Evolutionary conservation across 108 stramenopile species (phyloP).

Genomic region (Skeletonema marinoi): DNA sequence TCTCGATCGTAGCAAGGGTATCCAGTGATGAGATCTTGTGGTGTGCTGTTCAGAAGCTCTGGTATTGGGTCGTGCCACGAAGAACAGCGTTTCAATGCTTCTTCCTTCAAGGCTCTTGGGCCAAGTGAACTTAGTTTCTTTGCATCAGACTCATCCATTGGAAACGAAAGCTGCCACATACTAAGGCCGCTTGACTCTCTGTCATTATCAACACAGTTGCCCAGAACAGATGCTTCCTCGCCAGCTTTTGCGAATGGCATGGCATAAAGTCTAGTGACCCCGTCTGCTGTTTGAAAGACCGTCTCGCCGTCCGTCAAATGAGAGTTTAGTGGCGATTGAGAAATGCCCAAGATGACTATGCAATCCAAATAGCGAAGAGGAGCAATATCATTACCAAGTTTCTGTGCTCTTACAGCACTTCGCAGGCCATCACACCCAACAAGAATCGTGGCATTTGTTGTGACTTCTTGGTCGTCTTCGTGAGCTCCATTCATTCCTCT

Average conservation of each 20-base stretch:
- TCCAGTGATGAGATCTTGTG: slow-evolving; percentile 68
- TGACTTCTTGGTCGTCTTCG: slow-evolving; percentile 17
- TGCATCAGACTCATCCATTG: slow-evolving; percentile 64
- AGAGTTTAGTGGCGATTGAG: slow-evolving; percentile 41
- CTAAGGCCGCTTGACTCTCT: slow-evolving; percentile 35
- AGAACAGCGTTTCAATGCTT: slow-evolving; percentile 62
- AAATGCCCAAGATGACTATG: slow-evolving; percentile 84
- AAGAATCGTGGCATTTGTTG: slow-evolving; percentile 55
- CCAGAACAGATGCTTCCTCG: slow-evolving; percentile 22
- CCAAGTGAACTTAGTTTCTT: slow-evolving; percentile 50
- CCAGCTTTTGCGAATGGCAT: slow-evolving; percentile 72
- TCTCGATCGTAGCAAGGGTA: slow-evolving; percentile 89
- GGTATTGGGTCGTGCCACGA: slow-evolving; percentile 78
- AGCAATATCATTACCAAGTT: slow-evolving; percentile 48
- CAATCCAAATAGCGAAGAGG: slow-evolving; percentile 80
- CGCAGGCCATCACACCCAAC: slow-evolving; percentile 94
- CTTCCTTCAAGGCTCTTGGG: slow-evolving; percentile 54
- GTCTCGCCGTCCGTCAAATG: slow-evolving; percentile 72
- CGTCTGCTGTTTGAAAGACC: slow-evolving; percentile 89
- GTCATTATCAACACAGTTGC: not conserved
- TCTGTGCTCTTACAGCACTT: slow-evolving; percentile 56
- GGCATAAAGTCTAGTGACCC: slow-evolving; percentile 76
- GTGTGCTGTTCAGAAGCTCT: slow-evolving; percentile 54
- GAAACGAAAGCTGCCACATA: slow-evolving; percentile 92
- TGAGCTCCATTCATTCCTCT: slow-evolving; percentile 14